Evolutionary conservation across 495 filamentous ascomycete genomes (phyloP).

Genomic region (Hamigera avellanea): DNA sequence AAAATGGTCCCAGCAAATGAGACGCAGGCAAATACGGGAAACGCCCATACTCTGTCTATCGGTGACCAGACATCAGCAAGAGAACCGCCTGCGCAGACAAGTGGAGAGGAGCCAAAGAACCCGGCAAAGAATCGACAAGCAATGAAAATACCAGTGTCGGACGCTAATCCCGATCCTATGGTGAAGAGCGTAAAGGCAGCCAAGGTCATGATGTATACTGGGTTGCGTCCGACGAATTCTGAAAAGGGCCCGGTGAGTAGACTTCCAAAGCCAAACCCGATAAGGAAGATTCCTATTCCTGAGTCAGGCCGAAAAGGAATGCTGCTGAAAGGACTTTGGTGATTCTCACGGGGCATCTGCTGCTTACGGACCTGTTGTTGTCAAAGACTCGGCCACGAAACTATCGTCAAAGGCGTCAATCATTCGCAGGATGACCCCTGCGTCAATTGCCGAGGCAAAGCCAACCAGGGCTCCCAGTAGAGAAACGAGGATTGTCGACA

Average conservation of each 20-base stretch:
- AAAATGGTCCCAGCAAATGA: conserved; percentile 23
- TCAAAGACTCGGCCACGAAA: conserved; percentile 7
- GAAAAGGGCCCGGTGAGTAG: conserved; percentile 29
- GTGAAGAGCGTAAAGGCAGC: conserved; percentile 29
- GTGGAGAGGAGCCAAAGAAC: conserved; percentile 26
- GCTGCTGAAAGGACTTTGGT: conserved; percentile 32
- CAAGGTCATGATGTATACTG: conserved; percentile 37
- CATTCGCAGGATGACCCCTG: conserved; percentile 11
- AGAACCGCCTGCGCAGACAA: conserved; percentile 29
- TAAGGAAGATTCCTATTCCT: conserved; percentile 40
- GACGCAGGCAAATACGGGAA: conserved; percentile 27
- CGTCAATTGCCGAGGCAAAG: conserved; percentile 36
- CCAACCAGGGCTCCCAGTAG: conserved; percentile 33
- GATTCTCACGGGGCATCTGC: conserved; percentile 27
- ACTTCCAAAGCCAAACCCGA: conserved; percentile 41
- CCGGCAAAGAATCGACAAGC: conserved; percentile 30
- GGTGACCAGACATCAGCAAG: conserved; percentile 30
- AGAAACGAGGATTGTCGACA: conserved; percentile 34
- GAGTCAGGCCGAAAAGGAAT: too few relatives aligned
- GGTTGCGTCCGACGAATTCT: conserved; percentile 42
- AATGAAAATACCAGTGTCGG: conserved; percentile 27
- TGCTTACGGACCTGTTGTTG: conserved; percentile 5
- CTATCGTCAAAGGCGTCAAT: conserved; percentile 1
- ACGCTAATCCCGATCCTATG: conserved; percentile 24
- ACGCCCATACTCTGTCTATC: conserved; percentile 23